Percentiles rank a stretch among this genome's conserved stretches.
Conservation (phyloP, 2,329 filamentous ascomycete genomes). For the Venturia pyrina region DNA sequence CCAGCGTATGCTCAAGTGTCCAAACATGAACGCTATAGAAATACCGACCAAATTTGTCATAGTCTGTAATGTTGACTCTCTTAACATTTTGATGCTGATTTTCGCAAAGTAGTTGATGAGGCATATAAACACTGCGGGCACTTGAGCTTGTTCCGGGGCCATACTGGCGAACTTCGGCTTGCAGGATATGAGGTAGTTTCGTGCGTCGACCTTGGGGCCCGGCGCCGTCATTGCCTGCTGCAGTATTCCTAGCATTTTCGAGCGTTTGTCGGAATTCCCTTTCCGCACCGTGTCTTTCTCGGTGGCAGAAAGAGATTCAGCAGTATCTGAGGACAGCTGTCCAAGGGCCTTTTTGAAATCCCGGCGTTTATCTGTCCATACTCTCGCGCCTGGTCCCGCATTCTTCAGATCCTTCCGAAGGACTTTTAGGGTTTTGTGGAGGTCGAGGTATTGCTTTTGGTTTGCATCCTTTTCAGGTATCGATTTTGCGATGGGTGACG, state of each 20-base stretch:
- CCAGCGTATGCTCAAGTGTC: constrained; percentile 34
- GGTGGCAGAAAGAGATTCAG: constrained; percentile 17
- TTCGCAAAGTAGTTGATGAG: constrained; percentile 70
- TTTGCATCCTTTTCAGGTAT: constrained; percentile 28
- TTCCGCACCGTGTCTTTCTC: constrained; percentile 21
- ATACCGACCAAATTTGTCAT: constrained; percentile 62
- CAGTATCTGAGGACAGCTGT: constrained; percentile 54
- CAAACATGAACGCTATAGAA: constrained; percentile 57
- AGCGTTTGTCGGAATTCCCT: neutral
- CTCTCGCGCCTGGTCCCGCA: constrained; percentile 42
- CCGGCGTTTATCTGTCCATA: constrained; percentile 61
- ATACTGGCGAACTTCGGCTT: constrained; percentile 10
- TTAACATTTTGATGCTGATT: constrained; percentile 53
- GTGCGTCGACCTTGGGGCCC: constrained; percentile 20
- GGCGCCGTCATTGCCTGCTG: constrained; percentile 26
- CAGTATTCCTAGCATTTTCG: constrained; percentile 43
- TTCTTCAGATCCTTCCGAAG: constrained; percentile 47
- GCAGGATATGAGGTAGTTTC: constrained; percentile 1
- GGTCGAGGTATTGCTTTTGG: constrained; percentile 39
- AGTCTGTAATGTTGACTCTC: constrained; percentile 25
- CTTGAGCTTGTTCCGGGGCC: constrained; percentile 34
- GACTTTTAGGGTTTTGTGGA: constrained; percentile 60
- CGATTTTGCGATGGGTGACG: neutral
- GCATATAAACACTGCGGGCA: constrained; percentile 62
- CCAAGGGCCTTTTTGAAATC: constrained; percentile 63